Evolutionary conservation across 148 eudicot species (phyloP), one percentile per base, ranked within the genome.

Genomic region (Cornus controversa): DNA sequence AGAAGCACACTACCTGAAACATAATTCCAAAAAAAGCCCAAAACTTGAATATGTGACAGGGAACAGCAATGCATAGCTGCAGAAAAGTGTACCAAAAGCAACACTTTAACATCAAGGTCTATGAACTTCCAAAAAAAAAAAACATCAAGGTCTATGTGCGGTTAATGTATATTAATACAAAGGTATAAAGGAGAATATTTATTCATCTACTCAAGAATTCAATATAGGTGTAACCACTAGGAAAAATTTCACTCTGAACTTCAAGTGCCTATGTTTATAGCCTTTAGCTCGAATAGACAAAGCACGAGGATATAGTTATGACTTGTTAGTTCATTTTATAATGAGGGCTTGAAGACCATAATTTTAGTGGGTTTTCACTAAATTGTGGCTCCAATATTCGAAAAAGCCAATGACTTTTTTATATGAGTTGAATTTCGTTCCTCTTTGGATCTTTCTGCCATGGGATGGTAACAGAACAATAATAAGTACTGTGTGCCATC

Each of bases 1-100:
- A 7, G 25, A 42, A 68, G 31, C 47, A 81, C 25, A 31, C 73
- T 88, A 93, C 99, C 99, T 95, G 97, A 80, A 90, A 84, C 99
- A 95, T 91, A 70, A 95, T 95, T 47, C 96, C 93, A 37, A 91
- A 78, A 82, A 95, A 95, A 72, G 99, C 99, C 99, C 99, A 95
- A 73, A 91, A 90, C 80, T 90, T 93, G 88, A 95, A 95, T 45
- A 93, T 91, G 65, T 91, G 96, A 85, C 97, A 95, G 75, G 97
- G 99, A 74, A 95, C 97, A 64, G 97, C 97, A 78, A 95, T 91
- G 78, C 99, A 93, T 34, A 95, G 82, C 99, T 95, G 90, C 79
- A 70, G 58, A 77, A 77, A 77, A 25, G 71, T 62, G 64, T 58
- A 64, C 9, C 53, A 47, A 22, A 77, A 6, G 72, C 18, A 6